Conservation (phyloP, 768 basidiomycete genomes). For the Termitomyces sp. region DNA sequence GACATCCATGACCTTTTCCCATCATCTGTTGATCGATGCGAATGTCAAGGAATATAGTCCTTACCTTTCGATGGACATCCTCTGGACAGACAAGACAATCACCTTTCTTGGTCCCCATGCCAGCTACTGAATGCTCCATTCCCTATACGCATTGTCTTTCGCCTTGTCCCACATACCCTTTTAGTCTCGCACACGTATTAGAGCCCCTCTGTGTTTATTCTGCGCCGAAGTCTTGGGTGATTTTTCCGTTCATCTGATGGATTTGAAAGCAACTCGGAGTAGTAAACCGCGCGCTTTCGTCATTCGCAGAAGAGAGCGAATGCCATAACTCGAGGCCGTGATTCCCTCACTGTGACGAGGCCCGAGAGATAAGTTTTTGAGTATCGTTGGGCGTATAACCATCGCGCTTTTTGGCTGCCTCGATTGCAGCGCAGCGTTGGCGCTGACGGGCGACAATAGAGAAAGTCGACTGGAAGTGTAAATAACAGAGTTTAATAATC, state of each 20-base stretch:
- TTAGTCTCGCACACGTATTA: conserved; percentile 72
- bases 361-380: neutral
- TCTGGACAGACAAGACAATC: neutral
- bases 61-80: neutral
- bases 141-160: conserved; percentile 56
- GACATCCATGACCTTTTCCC: conserved; percentile 49
- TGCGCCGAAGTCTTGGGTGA: conserved; percentile 41
- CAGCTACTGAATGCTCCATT: conserved; percentile 63
- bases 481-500: no score
- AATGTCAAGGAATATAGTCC: neutral
- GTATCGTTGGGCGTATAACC: conserved; percentile 31
- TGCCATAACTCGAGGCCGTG: neutral
- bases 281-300: conserved; percentile 63
- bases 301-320: conserved; percentile 60
- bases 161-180: conserved; percentile 47
- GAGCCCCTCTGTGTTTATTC: conserved; percentile 34
- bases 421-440: conserved; percentile 58
- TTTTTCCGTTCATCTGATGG: conserved; percentile 53
- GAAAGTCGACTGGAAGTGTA: conserved; percentile 36
- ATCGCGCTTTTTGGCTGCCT: conserved; percentile 30
- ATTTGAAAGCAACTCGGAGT: conserved; percentile 52
- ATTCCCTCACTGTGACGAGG: neutral
- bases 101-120: conserved; percentile 28
- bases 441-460: conserved; percentile 55
- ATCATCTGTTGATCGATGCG: neutral